Evolutionary conservation across 139 green algal genomes (phyloP), one percentile per base, ranked within the genome.

Genomic region (Picochlorum costavermella): DNA sequence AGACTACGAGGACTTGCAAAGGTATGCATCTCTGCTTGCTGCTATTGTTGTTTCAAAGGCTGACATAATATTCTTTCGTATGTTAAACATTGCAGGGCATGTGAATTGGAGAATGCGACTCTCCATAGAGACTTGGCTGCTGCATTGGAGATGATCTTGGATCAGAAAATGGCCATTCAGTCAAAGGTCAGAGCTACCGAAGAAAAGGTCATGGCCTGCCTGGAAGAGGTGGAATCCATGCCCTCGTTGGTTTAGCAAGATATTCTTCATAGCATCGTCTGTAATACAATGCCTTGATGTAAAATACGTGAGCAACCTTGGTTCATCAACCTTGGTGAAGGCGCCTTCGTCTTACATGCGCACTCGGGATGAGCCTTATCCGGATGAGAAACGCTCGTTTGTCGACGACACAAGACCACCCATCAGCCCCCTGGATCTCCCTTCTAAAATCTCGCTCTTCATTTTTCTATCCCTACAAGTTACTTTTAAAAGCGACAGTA

Each of bases 101-200:
- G 73, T 33, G 83, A 88, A 48, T 68, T 77, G 49, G 77, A 87
- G 62, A 69, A 80, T 17, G 58, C 71, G 5, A 66, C 60, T 5
- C 49, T 87, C 50, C 74, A 81, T 30, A 59, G 67, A 2, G 79
- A 87, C 59, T 60, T 90, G 30, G 68, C 70, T 11, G 61, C 72
- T 3, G 81, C 83, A 16, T 61, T 88, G 51, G 63, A 84, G 49
- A 48, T 63, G 36, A 61, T 90, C 29, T 20, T 87, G 13, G 64
- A 82, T 55, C 83, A 90, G 70, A 83, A 83, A 53, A 26, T 82
- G 61, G 49, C 67, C 28, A 48, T 83, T 5, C 64, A 73, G 51
- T n/a, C 33, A 23, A 70, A 44, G 36, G 5, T 65, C 12, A 72
- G 59, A 45, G 40, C 13, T 25, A 37, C 36, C 5, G 60, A 43